A percentile compares a stretch with the other conserved stretches of the same genome.
These are phyloP conservation scores for Puccinia horiana DNA, from an alignment of 1,284 basidiomycete genomes.

Conservation along the genomic window DNA sequence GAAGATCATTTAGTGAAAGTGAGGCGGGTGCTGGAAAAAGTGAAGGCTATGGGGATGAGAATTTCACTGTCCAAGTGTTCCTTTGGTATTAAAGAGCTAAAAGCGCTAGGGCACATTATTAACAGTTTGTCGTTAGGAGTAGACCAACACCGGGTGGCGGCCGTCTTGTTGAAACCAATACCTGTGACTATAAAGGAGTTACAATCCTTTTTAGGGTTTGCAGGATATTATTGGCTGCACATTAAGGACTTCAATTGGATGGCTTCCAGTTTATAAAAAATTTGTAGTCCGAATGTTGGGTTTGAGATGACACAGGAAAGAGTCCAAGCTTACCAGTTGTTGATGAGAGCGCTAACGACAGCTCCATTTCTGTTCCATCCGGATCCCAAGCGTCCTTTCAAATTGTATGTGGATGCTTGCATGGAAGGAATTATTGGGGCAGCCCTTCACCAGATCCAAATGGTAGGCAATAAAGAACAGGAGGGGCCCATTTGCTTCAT, in stretches of 20 bases:
- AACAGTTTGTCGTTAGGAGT: neutral
- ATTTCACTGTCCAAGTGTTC: constrained; percentile 10
- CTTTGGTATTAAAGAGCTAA: constrained; percentile 8
- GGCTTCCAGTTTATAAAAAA: neutral
- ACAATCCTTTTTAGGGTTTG: neutral
- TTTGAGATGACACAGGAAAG: constrained; percentile 16
- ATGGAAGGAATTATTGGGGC: neutral
- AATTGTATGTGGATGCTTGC: constrained; percentile 10
- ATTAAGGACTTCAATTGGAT: neutral
- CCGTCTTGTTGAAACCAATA: neutral
- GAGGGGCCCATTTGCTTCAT: neutral
- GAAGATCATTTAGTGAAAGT: neutral
- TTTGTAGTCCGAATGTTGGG: neutral
- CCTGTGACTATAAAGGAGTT: neutral
- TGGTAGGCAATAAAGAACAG: neutral
- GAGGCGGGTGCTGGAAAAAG: neutral
- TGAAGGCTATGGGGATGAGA: constrained; percentile 8
- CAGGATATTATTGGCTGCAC: constrained; percentile 14
- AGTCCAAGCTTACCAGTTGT: neutral
- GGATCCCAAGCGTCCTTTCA: neutral
- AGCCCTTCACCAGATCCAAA: too few relatives aligned
- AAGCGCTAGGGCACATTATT: constrained; percentile 16
- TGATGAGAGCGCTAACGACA: neutral
- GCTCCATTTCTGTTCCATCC: neutral
- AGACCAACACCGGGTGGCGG: constrained; percentile 10